Evolutionary conservation across 108 stramenopile genomes (phyloP).

Genomic region (Cyclotella sp.): DNA sequence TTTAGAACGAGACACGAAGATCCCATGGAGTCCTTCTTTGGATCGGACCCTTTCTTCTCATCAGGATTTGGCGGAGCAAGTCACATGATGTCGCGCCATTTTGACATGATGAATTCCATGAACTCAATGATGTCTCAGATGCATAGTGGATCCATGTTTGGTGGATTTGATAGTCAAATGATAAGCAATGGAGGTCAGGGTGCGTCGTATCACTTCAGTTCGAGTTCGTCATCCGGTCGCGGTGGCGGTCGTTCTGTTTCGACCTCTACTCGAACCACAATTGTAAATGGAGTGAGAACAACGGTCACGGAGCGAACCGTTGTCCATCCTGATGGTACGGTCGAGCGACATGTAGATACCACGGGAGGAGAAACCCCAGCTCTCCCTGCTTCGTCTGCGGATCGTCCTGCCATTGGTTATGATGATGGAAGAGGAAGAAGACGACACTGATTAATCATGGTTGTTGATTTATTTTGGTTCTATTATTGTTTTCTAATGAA

Average conservation of each 20-base stretch:
- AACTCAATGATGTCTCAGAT: conserved; percentile 47
- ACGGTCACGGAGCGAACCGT: conserved; percentile 79
- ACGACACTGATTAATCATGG: not conserved
- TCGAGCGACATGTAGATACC: conserved; percentile 70
- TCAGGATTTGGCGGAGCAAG: conserved; percentile 20
- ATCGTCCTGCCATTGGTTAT: conserved; percentile 36
- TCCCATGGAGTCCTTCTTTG: conserved; percentile 19
- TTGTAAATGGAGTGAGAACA: conserved; percentile 79
- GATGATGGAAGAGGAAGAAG: conserved; percentile 30
- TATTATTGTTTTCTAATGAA: not conserved
- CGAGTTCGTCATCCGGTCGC: conserved; percentile 40
- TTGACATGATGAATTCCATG: conserved; percentile 47
- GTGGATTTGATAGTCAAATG: conserved; percentile 11
- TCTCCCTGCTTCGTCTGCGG: conserved; percentile 13
- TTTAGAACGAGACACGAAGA: not conserved
- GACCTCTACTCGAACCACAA: conserved; percentile 62
- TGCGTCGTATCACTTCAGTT: conserved; percentile 8
- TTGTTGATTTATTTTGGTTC: not conserved
- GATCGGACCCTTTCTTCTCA: conserved; percentile 28
- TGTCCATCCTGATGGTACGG: conserved; percentile 76
- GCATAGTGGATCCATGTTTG: conserved; percentile 29
- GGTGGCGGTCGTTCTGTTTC: conserved; percentile 32
- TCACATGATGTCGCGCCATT: conserved; percentile 38
- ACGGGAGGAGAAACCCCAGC: conserved; percentile 31
- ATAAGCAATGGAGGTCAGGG: conserved; percentile 4